Conservation (phyloP, 495 filamentous ascomycete species). For the Bacidia gigantensis region DNA sequence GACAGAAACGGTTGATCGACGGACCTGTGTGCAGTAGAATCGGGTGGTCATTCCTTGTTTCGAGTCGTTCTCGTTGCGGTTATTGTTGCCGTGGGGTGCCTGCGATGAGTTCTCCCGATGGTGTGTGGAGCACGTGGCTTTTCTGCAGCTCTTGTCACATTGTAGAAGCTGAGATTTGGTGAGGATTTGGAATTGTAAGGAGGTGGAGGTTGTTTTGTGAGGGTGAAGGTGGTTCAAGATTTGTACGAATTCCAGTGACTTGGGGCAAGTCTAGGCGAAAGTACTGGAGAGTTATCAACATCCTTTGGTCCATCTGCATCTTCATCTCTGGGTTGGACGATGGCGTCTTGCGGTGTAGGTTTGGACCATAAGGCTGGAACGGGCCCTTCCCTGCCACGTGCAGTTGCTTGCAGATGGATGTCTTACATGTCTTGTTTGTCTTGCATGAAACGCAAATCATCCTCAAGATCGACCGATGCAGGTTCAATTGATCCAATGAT, state of each 20-base stretch:
- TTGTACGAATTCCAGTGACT: no score
- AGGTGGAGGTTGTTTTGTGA: no score
- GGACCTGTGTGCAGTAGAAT: not conserved
- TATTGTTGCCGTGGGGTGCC: no score
- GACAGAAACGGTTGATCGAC: not conserved
- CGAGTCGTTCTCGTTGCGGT: no score
- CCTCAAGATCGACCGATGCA: not conserved
- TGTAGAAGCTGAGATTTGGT: not conserved
- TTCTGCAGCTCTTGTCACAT: not conserved
- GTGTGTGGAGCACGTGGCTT: not conserved
- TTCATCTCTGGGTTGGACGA: not conserved
- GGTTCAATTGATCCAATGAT: not conserved
- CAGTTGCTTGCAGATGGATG: not conserved
- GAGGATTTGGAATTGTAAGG: not conserved
- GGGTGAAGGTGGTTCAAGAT: no score
- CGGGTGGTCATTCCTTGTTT: not conserved
- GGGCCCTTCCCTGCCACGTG: constrained; percentile 4
- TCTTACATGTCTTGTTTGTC: no score
- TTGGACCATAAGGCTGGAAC: constrained; percentile 1
- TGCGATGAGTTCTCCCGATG: not conserved
- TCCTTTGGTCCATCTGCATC: no score
- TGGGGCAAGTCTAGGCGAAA: not conserved
- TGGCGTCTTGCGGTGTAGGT: constrained; percentile 3
- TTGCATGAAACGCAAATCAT: not conserved
- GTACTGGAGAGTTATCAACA: no score